Conservation (phyloP, 2,329 filamentous ascomycete genomes). For the Purpureocillium lavendulum region DNA sequence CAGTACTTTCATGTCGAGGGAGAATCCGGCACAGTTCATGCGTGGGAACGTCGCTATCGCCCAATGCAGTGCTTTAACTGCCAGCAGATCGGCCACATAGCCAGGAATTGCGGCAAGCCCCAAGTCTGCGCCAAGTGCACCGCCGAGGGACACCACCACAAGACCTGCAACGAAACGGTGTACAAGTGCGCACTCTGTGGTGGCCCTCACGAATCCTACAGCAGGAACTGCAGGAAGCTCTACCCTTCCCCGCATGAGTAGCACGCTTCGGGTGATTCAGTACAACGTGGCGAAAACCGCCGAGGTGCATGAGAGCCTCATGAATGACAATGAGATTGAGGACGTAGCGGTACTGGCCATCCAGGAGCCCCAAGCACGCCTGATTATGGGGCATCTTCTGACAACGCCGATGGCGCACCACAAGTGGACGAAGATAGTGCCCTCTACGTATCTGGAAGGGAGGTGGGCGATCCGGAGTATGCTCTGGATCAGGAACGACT, state of each 20-base stretch:
- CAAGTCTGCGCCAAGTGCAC: constrained; percentile 10
- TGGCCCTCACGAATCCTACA: constrained; percentile 13
- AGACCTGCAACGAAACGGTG: constrained; percentile 7
- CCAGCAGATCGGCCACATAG: constrained; percentile 18
- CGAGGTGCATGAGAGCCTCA: constrained; percentile 10
- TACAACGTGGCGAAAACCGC: constrained; percentile 10
- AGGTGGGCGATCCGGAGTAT: constrained; percentile 12
- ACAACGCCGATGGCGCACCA: constrained; percentile 9
- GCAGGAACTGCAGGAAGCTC: constrained; percentile 12
- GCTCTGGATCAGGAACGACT: constrained; percentile 9
- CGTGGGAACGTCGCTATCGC: constrained; percentile 12
- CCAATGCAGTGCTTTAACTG: constrained; percentile 21
- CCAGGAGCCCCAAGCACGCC: constrained; percentile 8
- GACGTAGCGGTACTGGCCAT: constrained; percentile 9
- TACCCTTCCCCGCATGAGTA: constrained; percentile 12
- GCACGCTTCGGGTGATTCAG: constrained; percentile 8
- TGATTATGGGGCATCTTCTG: constrained; percentile 7
- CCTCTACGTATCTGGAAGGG: constrained; percentile 10
- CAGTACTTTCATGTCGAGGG: constrained; percentile 13
- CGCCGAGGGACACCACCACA: constrained; percentile 12
- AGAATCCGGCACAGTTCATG: constrained; percentile 9
- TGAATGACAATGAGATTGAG: constrained; percentile 9
- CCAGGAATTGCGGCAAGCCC: constrained; percentile 15
- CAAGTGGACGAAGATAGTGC: constrained; percentile 10
- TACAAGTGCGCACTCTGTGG: constrained; percentile 12